Base-by-base conservation (phyloP, 257 asterid species). In the Fraxinus cuspidata region DNA sequence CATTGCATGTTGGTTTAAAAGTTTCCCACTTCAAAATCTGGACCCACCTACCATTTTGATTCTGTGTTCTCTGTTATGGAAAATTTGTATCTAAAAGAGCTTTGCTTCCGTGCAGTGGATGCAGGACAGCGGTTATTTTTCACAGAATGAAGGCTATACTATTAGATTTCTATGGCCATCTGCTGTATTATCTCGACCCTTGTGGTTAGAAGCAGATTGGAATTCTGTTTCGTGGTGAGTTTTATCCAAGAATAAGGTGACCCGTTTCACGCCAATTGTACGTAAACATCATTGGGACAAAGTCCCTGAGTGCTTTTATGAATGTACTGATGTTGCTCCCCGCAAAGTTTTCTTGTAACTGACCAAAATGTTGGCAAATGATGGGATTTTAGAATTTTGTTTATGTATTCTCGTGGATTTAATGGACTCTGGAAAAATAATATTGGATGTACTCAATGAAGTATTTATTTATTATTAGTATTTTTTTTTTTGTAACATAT, bases 111-210 rank as follows among this genome's bases (percentile, higher is more conserved):
- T 65, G 8, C 11, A 38, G n/a, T 66, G 23, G 60, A 28, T 78
- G 78, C 87, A 78, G 89, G 79, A 77, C 72, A 78, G 34, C 65
- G 27, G 78, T 65, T 27, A 38, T 56, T 73, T 73, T 49, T 7
- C 65, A 66, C 35, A 76, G 58, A 68, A 71, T 18, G 29, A 32
- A 64, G 31, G 38, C 23, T 51, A 31, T 49, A 1, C 21, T 13
- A 18, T 21, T 32, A 58, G 69, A 60, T 79, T 67, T 51, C 25
- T 63, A 6, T 32, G 75, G 47, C 27, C 67, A 38, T 75, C 38
- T 79, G 74, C 34, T 53, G 83, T 64, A 67, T 70, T 25, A 11
- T 72, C 8, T 34, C 12, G 69, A 71, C 72, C 32, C 25, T 71
- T 31, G 79, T 74, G 56, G 29, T n/a, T 38, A 28, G 74, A 76